Evolutionary conservation across 306 rosid genomes (phyloP), one percentile per base, ranked within the genome.

Genomic region (Crataegus laevigata): DNA sequence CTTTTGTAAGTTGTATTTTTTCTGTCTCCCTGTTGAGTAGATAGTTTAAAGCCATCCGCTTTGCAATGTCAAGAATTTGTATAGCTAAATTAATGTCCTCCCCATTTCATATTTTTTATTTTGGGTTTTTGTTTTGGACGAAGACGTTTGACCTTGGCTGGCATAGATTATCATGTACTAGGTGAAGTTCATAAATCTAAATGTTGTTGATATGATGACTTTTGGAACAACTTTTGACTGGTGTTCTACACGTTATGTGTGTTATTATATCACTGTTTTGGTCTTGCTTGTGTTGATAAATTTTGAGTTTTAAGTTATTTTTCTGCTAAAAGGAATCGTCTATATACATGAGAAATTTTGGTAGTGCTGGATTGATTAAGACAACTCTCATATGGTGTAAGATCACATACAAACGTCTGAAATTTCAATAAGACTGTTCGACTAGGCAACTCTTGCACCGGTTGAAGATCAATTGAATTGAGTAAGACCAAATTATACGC

Each of bases 31-130:
- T 58, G 5, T 43, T 67, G 36, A 52, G 67, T 60, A 69, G 69
- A 69, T 75, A 68, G 68, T 3, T 42, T 52, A 75, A 75, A 80
- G 83, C 79, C 79, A 75, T 65, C 72, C 68, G 74, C 45, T 50
- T 12, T 43, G 15, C n/a, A 61, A 61, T 74, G 77, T 66, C 69
- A 29, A 29, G 10, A 10, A 40, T 67, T 43, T 74, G 77, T 74
- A 74, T 61, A 74, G 77, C 69, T 28, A 60, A 61, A 61, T 74
- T n/a, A 3, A 11, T 42, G 69, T 4, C 51, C n/a, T 28, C 59
- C 14, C 12, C 1, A 25, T 59, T 26, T 50, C 21, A 26, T 77
- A 1, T 14, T 26, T 62, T 3, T 40, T 73, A 15, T 38, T 72
- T 21, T 34, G 13, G 8, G 21, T 6, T 29, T 51, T 47, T 28